Conservation (phyloP, 1,284 basidiomycete species). For the Coniferiporia sulphurascens region DNA sequence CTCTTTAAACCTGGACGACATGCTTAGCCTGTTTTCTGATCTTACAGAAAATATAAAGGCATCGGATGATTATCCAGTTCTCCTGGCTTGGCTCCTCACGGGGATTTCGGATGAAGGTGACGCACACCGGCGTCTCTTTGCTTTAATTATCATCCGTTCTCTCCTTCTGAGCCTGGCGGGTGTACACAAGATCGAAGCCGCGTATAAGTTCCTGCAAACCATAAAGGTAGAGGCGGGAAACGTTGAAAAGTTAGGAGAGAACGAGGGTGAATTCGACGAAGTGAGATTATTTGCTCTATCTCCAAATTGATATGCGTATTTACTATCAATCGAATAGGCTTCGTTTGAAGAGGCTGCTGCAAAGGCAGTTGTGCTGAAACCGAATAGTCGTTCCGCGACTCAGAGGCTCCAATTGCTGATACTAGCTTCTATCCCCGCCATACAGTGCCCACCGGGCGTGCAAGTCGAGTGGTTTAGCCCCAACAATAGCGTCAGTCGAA, state of each 20-base stretch:
- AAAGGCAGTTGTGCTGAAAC: conserved; percentile 49
- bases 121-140: conserved; percentile 50
- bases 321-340: conserved; percentile 3
- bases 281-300: neutral
- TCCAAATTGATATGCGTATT: neutral
- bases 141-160: conserved; percentile 53
- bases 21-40: neutral
- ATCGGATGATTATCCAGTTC: conserved; percentile 38
- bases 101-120: conserved; percentile 44
- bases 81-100: conserved; percentile 40
- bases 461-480: conserved; percentile 43
- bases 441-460: conserved; percentile 41
- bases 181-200: conserved; percentile 51
- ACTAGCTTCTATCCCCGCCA: conserved; percentile 41
- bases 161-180: conserved; percentile 52
- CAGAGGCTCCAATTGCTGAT: conserved; percentile 53
- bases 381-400: conserved; percentile 50
- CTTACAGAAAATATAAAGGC: conserved; percentile 53
- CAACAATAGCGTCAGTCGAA: neutral
- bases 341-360: conserved; percentile 35
- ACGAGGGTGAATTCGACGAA: conserved; percentile 27
- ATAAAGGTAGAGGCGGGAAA: conserved; percentile 40
- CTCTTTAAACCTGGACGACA: neutral
- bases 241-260: conserved; percentile 41
- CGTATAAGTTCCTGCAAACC: conserved; percentile 41